Evolutionary conservation across 179 eudicot genomes (phyloP).

Genomic region (Drosera spatulata): DNA sequence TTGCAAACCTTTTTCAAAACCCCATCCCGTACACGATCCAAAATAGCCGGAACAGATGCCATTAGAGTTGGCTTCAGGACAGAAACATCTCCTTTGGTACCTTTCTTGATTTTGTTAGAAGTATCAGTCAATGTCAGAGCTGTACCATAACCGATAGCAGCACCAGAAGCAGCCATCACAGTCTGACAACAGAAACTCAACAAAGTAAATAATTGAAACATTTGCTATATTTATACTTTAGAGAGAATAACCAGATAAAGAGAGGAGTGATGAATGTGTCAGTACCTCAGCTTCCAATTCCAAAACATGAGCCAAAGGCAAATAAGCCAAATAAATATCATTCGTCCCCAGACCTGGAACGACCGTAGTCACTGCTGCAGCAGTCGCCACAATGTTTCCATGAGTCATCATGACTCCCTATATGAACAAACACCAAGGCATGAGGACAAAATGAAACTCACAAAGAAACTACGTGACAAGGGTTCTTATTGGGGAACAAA

Average conservation of each 20-base stretch:
- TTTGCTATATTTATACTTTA: background rate
- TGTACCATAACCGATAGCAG: slow-evolving; percentile 80
- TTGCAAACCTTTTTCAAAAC: slow-evolving; percentile 65
- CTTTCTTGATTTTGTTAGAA: slow-evolving; percentile 86
- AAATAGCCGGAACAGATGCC: slow-evolving; percentile 94
- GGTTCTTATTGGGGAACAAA: no score
- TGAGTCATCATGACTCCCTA: slow-evolving; percentile 98
- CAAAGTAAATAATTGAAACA: background rate
- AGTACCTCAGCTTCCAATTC: slow-evolving; percentile 97
- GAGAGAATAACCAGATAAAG: background rate
- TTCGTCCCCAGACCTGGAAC: slow-evolving; percentile 59
- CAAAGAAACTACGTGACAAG: no score
- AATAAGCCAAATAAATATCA: slow-evolving; percentile 77
- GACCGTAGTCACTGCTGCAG: slow-evolving; percentile 81
- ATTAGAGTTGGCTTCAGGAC: slow-evolving; percentile 76
- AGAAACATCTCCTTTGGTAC: slow-evolving; percentile 89
- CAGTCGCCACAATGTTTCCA: slow-evolving; percentile 80
- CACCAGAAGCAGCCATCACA: slow-evolving; percentile 74
- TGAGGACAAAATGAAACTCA: background rate
- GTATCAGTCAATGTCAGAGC: slow-evolving; percentile 90
- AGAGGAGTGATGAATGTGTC: background rate
- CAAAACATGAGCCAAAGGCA: slow-evolving; percentile 93
- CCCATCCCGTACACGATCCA: slow-evolving; percentile 95
- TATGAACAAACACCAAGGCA: slow-evolving; percentile 2
- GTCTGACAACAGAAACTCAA: slow-evolving; percentile 35